These are phyloP conservation scores for Hymenoscyphus occultus DNA, from an alignment of 2,329 filamentous ascomycete species.

Conservation along the genomic window DNA sequence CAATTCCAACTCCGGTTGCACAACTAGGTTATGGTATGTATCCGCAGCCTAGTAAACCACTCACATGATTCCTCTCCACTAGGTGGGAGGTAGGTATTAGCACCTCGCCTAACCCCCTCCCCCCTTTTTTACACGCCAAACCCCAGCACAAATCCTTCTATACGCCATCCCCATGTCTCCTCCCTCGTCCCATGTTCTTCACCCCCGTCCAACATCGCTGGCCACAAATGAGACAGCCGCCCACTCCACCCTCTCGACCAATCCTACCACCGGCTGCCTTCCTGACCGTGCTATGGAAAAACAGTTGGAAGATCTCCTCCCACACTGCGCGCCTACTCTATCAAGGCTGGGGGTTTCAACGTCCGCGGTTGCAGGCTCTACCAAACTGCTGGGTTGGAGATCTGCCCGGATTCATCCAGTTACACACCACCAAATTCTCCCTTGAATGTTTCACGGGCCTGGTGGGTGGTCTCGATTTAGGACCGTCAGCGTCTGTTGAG, in stretches of 20 bases:
- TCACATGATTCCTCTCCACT: background rate
- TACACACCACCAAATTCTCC: conserved; percentile 19
- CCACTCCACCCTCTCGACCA: conserved; percentile 11
- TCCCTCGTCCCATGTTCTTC: background rate
- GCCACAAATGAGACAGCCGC: conserved; percentile 21
- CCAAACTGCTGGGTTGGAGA: conserved; percentile 11
- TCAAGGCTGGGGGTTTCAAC: conserved; percentile 7
- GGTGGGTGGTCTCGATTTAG: conserved; percentile 26
- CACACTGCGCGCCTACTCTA: conserved; percentile 19
- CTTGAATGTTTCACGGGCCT: conserved; percentile 19
- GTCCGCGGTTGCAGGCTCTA: conserved; percentile 1
- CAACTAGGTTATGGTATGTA: background rate
- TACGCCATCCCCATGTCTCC: background rate
- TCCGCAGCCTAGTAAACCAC: conserved; percentile 1
- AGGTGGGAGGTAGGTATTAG: background rate
- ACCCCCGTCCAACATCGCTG: background rate
- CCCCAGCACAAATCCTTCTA: background rate
- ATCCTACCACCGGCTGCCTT: conserved; percentile 7
- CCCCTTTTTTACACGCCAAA: background rate
- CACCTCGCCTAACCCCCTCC: background rate
- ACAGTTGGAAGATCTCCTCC: conserved; percentile 10
- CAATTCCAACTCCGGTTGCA: background rate
- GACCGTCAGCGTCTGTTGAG: conserved; percentile 28
- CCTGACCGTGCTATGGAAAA: conserved; percentile 12
- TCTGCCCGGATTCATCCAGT: conserved; percentile 5